phyloP scores from a whole-genome alignment of 2,329 filamentous ascomycete species.

The Monilinia vaccinii-corymbosi region DNA sequence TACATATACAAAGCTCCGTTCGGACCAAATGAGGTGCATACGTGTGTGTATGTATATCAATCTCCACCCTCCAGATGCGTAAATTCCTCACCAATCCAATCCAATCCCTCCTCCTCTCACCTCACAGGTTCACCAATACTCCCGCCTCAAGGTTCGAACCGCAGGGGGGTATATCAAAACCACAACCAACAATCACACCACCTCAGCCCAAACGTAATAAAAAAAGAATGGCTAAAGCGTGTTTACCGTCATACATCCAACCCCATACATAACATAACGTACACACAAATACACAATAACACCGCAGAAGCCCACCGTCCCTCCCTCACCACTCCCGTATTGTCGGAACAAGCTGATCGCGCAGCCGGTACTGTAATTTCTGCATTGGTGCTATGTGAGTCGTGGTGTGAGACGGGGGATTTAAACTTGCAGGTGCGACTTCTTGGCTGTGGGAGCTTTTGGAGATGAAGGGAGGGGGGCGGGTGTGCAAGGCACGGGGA shows the following conservation, averaged over 20 bases:
- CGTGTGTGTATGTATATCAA: not conserved
- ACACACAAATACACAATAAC: not conserved
- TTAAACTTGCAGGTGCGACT: not conserved
- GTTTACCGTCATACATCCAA: not conserved
- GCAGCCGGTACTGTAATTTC: not conserved
- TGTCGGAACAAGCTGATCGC: not conserved
- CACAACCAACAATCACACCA: not conserved
- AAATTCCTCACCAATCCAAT: too few relatives aligned
- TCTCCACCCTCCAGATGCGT: not conserved
- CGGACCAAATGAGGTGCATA: not conserved
- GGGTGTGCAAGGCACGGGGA: not conserved
- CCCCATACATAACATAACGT: not conserved
- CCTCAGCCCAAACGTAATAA: not conserved
- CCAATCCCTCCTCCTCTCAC: too few relatives aligned
- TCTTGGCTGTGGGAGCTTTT: not conserved
- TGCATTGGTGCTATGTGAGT: not conserved
- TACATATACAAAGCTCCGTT: not conserved
- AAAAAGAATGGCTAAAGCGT: slow-evolving; percentile 8
- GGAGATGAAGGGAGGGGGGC: not conserved
- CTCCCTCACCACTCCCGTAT: not conserved
- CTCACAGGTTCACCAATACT: not conserved
- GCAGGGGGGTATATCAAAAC: not conserved
- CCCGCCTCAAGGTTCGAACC: not conserved
- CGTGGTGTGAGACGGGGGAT: not conserved
- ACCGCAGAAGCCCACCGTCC: not conserved